Percentiles rank a stretch among this genome's conserved stretches.
These are phyloP conservation scores for Ambrosiella cleistominuta DNA, from an alignment of 2,329 filamentous ascomycete species.

Conservation along the genomic window DNA sequence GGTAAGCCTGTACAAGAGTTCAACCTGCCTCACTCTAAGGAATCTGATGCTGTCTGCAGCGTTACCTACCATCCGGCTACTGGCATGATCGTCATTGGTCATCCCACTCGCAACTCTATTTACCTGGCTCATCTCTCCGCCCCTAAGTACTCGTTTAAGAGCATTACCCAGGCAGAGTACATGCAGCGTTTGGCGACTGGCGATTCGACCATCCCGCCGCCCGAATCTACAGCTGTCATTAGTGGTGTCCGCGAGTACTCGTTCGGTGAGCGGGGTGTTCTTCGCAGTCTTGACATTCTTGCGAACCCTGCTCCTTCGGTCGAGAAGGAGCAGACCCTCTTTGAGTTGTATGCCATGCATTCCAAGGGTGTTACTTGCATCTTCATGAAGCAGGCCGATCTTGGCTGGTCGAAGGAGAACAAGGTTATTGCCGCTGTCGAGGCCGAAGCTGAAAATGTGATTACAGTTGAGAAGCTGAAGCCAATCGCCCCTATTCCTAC, in stretches of 20 bases:
- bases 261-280: conserved; percentile 66
- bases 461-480: conserved; percentile 56
- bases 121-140: conserved; percentile 94
- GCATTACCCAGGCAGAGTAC: conserved; percentile 75
- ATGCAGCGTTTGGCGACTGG: conserved; percentile 60
- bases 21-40: conserved; percentile 86
- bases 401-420: conserved; percentile 83
- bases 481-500: conserved; percentile 28
- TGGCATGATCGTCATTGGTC: conserved; percentile 85
- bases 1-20: conserved; percentile 94
- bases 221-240: conserved; percentile 91
- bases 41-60: conserved; percentile 95
- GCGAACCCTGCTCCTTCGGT: conserved; percentile 49
- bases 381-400: conserved; percentile 68
- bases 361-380: conserved; percentile 90
- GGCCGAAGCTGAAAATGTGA: conserved; percentile 54
- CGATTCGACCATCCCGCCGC: conserved; percentile 57
- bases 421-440: conserved; percentile 69
- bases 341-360: conserved; percentile 95
- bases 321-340: conserved; percentile 53
- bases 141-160: conserved; percentile 72
- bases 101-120: conserved; percentile 91
- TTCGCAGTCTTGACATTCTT: conserved; percentile 82
- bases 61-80: conserved; percentile 84
- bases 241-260: conserved; percentile 93